Evolutionary conservation across 352 stramenopile species (phyloP).

Genomic region (Chrysophaeum taylorii): DNA sequence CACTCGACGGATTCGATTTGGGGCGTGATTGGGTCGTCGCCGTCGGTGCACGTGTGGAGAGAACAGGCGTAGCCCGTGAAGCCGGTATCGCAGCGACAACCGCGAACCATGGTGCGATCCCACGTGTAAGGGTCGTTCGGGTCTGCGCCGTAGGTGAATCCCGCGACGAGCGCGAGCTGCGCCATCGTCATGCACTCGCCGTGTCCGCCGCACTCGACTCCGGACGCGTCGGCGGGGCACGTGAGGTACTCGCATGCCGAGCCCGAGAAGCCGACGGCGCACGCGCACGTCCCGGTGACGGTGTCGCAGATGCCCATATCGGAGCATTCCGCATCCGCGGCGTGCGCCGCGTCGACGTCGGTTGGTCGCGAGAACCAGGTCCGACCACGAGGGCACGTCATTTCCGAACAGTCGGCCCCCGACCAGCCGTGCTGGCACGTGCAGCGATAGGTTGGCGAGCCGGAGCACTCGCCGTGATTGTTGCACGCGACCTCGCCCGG

Average conservation of each 20-base stretch:
- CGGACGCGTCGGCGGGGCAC: constrained; percentile 21
- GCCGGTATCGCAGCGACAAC: constrained; percentile 57
- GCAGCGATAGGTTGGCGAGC: constrained; percentile 45
- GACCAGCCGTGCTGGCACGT: constrained; percentile 57
- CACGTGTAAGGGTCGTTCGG: constrained; percentile 36
- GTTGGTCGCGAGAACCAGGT: constrained; percentile 37
- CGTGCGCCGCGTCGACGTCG: constrained; percentile 49
- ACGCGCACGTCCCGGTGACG: constrained; percentile 52
- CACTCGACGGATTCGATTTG: constrained; percentile 41
- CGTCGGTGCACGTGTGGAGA: constrained; percentile 28
- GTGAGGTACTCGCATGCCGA: constrained; percentile 45
- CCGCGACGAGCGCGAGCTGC: constrained; percentile 43
- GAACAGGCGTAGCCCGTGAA: constrained; percentile 59
- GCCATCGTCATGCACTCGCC: constrained; percentile 60
- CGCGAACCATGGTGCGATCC: constrained; percentile 60
- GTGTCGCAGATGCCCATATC: constrained; percentile 68
- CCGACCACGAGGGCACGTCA: constrained; percentile 27
- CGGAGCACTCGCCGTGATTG: constrained; percentile 60
- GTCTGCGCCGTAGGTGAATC: constrained; percentile 36
- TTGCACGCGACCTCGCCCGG: constrained; percentile 34
- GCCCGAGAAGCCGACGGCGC: constrained; percentile 48
- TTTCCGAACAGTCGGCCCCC: constrained; percentile 45
- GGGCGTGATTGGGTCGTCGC: constrained; percentile 23
- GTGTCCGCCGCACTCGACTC: constrained; percentile 36
- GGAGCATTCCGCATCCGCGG: constrained; percentile 57